A percentile compares a stretch with the other conserved stretches of the same genome.
Evolutionary conservation across 1,139 yeast genomes (phyloP).

Genomic region (Kodamaea sp.): DNA sequence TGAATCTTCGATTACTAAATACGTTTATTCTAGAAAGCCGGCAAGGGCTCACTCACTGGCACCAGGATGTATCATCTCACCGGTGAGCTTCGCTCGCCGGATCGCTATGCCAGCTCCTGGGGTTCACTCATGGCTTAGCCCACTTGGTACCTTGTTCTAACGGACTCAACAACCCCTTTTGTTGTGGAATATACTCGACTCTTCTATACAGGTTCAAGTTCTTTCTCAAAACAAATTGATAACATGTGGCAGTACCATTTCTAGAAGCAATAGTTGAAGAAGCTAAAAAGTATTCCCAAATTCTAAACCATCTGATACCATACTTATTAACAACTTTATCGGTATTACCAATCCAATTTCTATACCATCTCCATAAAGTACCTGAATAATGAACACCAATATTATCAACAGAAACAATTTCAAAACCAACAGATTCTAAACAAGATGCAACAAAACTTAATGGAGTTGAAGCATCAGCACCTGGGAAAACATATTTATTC

Average conservation of each 20-base stretch:
- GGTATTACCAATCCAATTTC: constrained; percentile 88
- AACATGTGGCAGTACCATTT: constrained; percentile 92
- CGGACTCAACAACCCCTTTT: constrained; percentile 73
- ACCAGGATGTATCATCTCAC: no score
- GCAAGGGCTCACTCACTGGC: no score
- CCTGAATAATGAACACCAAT: constrained; percentile 93
- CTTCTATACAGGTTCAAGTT: constrained; percentile 83
- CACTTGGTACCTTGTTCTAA: constrained; percentile 45
- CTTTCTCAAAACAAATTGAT: constrained; percentile 87
- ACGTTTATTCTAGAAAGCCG: no score
- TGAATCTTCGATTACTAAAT: no score
- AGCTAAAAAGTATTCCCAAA: constrained; percentile 90
- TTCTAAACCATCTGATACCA: constrained; percentile 87
- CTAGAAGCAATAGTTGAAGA: constrained; percentile 79
- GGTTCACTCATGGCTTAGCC: constrained; percentile 24
- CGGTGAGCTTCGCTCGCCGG: no score
- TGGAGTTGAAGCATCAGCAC: constrained; percentile 96
- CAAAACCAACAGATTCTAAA: constrained; percentile 84
- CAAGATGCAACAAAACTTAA: constrained; percentile 74
- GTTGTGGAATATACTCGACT: constrained; percentile 73
- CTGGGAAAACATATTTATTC: constrained; percentile 96
- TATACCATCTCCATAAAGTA: constrained; percentile 92
- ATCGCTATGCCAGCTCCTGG: no score
- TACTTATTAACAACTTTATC: constrained; percentile 75
- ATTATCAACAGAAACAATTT: constrained; percentile 78